Evolutionary conservation across 2,329 filamentous ascomycete genomes (phyloP).

Genomic region (Epichloe sibirici): DNA sequence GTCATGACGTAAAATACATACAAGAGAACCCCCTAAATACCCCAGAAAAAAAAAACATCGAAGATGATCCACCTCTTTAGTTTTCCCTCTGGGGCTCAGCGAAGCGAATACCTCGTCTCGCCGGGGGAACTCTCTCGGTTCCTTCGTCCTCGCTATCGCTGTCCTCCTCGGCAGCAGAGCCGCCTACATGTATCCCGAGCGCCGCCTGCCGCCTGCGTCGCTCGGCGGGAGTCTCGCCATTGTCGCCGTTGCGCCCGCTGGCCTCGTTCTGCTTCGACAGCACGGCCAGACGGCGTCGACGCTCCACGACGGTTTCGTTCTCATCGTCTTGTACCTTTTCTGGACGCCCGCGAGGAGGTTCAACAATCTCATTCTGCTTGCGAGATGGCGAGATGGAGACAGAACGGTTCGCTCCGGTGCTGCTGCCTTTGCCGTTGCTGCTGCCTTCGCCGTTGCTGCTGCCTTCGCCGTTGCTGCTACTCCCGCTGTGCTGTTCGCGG

Average conservation of each 20-base stretch:
- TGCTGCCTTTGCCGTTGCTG: neutral
- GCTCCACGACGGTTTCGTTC: conserved; percentile 59
- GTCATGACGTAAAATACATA: too few relatives aligned
- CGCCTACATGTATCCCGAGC: conserved; percentile 40
- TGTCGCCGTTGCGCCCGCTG: conserved; percentile 13
- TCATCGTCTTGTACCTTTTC: conserved; percentile 8
- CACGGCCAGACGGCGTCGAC: conserved; percentile 48
- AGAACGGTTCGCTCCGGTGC: conserved; percentile 8
- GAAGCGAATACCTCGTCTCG: conserved; percentile 47
- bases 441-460: conserved; percentile 8
- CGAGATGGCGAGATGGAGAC: conserved; percentile 11
- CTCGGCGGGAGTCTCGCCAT: conserved; percentile 62
- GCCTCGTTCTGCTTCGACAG: conserved; percentile 29
- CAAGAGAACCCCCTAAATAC: too few relatives aligned
- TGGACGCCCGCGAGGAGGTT: conserved; percentile 1
- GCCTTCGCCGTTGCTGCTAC: conserved; percentile 8
- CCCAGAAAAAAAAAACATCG: too few relatives aligned
- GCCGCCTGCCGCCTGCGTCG: conserved; percentile 62
- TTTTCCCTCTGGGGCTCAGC: conserved; percentile 30
- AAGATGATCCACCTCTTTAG: conserved; percentile 2
- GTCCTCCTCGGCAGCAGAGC: conserved; percentile 31
- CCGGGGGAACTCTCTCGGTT: conserved; percentile 37
- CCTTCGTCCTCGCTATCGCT: conserved; percentile 45
- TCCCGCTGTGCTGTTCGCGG: conserved; percentile 9
- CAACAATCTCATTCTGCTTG: neutral